A percentile compares a stretch with the other conserved stretches of the same genome.
These are phyloP conservation scores for Penicillium riverlandense DNA, from an alignment of 495 filamentous ascomycete genomes.

Conservation along the genomic window DNA sequence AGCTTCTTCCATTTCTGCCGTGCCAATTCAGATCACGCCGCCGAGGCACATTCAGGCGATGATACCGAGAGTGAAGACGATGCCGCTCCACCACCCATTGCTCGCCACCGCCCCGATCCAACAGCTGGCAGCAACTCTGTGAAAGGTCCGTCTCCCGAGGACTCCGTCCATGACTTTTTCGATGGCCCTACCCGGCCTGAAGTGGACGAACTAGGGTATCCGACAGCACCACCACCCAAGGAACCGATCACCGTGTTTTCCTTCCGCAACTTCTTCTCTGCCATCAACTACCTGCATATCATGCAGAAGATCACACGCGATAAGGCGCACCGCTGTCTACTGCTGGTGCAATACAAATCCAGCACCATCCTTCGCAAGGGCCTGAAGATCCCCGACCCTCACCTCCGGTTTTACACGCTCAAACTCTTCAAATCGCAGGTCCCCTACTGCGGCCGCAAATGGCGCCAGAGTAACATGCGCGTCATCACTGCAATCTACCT, in stretches of 20 bases:
- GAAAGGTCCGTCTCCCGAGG: conserved; percentile 24
- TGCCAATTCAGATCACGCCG: conserved; percentile 40
- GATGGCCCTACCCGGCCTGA: conserved; percentile 53
- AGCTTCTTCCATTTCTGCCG: conserved; percentile 91
- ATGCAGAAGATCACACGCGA: conserved; percentile 95
- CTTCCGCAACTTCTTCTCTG: conserved; percentile 87
- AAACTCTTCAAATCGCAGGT: conserved; percentile 98
- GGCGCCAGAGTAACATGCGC: conserved; percentile 96
- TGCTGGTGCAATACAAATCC: conserved; percentile 91
- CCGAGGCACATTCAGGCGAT: conserved; percentile 17
- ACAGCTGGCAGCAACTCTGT: conserved; percentile 17
- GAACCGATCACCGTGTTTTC: conserved; percentile 85
- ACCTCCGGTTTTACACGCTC: conserved; percentile 86
- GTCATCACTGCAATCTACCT: conserved; percentile 96
- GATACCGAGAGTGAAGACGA: conserved; percentile 54
- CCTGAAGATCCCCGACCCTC: conserved; percentile 80
- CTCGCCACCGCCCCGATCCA: conserved; percentile 40
- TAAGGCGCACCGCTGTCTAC: conserved; percentile 87
- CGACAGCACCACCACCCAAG: conserved; percentile 52
- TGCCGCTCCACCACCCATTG: conserved; percentile 77
- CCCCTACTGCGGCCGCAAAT: conserved; percentile 95
- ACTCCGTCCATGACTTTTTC: conserved; percentile 24
- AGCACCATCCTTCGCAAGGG: conserved; percentile 81
- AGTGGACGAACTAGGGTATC: conserved; percentile 84
- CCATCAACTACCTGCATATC: conserved; percentile 87